Conservation (phyloP, 1,284 basidiomycete genomes). For the Porphyrellus sp. region DNA sequence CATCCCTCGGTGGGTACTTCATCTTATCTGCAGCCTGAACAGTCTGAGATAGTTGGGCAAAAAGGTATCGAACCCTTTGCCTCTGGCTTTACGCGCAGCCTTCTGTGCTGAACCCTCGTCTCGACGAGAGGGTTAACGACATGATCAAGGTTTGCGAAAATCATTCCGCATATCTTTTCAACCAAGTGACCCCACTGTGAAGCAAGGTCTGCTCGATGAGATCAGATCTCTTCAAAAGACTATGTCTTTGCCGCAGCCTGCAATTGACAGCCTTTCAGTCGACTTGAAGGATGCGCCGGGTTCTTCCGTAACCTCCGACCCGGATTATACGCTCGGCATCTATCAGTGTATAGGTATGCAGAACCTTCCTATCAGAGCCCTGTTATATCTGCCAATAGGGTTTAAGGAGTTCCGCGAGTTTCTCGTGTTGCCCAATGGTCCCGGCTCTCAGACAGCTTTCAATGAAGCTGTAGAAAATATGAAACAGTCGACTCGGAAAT, state of each 20-base stretch:
- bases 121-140: conserved; percentile 80
- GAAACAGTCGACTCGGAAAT: conserved; percentile 87
- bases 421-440: conserved; percentile 42
- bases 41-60: neutral
- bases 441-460: conserved; percentile 49
- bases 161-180: neutral
- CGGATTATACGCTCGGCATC: conserved; percentile 78
- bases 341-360: conserved; percentile 88
- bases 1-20: conserved; percentile 46
- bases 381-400: conserved; percentile 46
- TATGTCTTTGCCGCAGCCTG: conserved; percentile 21
- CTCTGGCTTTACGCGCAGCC: conserved; percentile 91
- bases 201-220: conserved; percentile 86
- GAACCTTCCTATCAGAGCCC: neutral
- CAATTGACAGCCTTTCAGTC: neutral
- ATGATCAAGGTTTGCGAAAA: conserved; percentile 75
- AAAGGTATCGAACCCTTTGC: conserved; percentile 78
- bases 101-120: conserved; percentile 57
- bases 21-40: neutral
- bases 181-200: conserved; percentile 12
- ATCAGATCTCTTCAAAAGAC: conserved; percentile 54
- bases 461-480: conserved; percentile 68
- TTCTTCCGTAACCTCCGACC: conserved; percentile 10
- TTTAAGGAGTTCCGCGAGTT: conserved; percentile 87
- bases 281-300: neutral